Conservation (phyloP, 2,329 filamentous ascomycete species). For the Aphanoascus verrucosus region DNA sequence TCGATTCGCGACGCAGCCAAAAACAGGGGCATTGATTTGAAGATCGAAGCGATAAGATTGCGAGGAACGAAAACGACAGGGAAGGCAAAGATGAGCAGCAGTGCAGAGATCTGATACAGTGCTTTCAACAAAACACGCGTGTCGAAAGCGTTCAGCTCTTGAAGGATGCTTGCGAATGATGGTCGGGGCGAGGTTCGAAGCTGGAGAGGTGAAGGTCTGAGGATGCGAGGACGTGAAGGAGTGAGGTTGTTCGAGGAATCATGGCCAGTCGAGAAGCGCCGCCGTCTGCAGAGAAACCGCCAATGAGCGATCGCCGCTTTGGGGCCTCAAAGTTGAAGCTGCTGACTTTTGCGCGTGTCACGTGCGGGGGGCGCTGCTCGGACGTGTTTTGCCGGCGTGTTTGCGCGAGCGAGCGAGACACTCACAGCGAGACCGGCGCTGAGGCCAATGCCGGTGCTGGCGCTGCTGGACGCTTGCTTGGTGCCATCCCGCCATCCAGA, state of each 20-base stretch:
- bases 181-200: neutral
- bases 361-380: neutral
- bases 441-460: too few relatives aligned
- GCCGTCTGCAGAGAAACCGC: neutral
- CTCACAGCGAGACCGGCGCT: neutral
- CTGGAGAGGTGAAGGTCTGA: neutral
- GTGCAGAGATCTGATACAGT: too few relatives aligned
- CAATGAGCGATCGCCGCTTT: slow-evolving; percentile 1
- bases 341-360: slow-evolving; percentile 6
- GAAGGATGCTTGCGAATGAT: neutral
- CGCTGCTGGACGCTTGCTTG: too few relatives aligned
- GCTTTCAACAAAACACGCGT: neutral
- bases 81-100: neutral
- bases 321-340: slow-evolving; percentile 2
- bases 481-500: too few relatives aligned
- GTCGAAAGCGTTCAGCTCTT: neutral
- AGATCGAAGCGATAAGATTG: neutral
- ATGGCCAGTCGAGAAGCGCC: neutral
- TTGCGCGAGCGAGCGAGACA: neutral
- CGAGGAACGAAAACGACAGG: neutral
- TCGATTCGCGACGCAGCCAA: neutral
- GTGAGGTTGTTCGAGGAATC: neutral
- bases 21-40: neutral
- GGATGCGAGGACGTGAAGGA: neutral
- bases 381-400: neutral